phyloP scores from a whole-genome alignment of 2,329 filamentous ascomycete species.

The Orbilia oligospora region DNA sequence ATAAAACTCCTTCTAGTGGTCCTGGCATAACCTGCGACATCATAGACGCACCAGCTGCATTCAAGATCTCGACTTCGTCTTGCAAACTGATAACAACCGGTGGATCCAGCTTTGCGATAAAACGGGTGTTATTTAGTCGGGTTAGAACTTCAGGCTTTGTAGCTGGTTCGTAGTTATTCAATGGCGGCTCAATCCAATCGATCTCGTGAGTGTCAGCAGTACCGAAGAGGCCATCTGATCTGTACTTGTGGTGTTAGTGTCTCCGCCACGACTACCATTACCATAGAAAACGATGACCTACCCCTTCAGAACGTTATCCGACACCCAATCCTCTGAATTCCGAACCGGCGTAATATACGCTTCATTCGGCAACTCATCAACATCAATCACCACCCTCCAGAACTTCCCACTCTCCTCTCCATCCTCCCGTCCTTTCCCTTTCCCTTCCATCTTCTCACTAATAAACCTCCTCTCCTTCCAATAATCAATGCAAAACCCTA shows the following conservation, averaged over 20 bases:
- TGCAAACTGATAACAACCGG: slow-evolving; percentile 77
- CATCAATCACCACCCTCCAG: slow-evolving; percentile 78
- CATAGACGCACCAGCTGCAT: slow-evolving; percentile 56
- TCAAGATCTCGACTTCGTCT: slow-evolving; percentile 62
- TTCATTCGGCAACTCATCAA: slow-evolving; percentile 68
- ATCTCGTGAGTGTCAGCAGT: slow-evolving; percentile 54
- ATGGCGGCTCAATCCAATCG: slow-evolving; percentile 64
- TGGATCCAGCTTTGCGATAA: slow-evolving; percentile 81
- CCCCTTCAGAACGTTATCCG: slow-evolving; percentile 73
- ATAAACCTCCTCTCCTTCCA: slow-evolving; percentile 77
- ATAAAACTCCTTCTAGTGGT: slow-evolving; percentile 61
- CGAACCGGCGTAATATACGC: slow-evolving; percentile 75
- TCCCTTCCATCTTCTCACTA: slow-evolving; percentile 65
- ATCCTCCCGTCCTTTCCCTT: slow-evolving; percentile 66
- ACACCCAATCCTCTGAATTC: slow-evolving; percentile 81
- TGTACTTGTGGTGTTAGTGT: slow-evolving; percentile 21
- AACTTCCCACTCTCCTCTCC: slow-evolving; percentile 69
- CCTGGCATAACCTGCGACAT: slow-evolving; percentile 52
- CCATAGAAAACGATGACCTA: slow-evolving; percentile 2
- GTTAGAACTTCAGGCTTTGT: slow-evolving; percentile 50
- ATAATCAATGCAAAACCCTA: slow-evolving; percentile 82
- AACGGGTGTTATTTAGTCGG: slow-evolving; percentile 66
- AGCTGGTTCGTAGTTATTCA: slow-evolving; percentile 62
- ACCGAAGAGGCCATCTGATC: slow-evolving; percentile 44
- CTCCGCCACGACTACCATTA: not conserved